Evolutionary conservation across 208 protist genomes (phyloP).

Genomic region (Crithidia brevicula): DNA sequence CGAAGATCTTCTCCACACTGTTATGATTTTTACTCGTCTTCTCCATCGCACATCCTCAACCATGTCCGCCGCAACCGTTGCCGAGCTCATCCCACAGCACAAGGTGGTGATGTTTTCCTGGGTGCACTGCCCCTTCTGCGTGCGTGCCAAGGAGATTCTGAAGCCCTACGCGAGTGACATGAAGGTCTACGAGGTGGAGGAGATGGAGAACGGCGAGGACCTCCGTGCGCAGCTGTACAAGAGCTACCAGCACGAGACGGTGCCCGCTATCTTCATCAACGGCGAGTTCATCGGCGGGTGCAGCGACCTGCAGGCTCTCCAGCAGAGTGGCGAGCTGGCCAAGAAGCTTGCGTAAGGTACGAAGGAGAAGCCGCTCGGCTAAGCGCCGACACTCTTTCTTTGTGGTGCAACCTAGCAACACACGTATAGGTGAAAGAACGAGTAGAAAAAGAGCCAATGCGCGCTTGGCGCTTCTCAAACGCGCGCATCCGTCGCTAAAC

Average conservation of each 20-base stretch:
- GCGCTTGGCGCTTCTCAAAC: too few species aligned
- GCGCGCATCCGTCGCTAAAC: too few species aligned
- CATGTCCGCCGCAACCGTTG: slow-evolving; percentile 39
- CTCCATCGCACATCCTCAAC: background rate
- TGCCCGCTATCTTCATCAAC: slow-evolving; percentile 84
- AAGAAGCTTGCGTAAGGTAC: slow-evolving; percentile 49
- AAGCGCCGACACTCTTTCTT: too few species aligned
- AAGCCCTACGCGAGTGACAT: slow-evolving; percentile 46
- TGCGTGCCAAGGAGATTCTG: slow-evolving; percentile 63
- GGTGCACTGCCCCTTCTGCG: slow-evolving; percentile 70
- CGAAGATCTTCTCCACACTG: too few species aligned
- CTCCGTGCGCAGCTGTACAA: slow-evolving; percentile 51
- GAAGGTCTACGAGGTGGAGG: slow-evolving; percentile 59
- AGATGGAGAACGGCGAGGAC: slow-evolving; percentile 60
- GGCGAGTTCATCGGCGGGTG: slow-evolving; percentile 78
- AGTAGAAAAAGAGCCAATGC: too few species aligned
- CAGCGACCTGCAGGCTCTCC: slow-evolving; percentile 46
- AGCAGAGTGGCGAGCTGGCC: slow-evolving; percentile 53
- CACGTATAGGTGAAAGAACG: too few species aligned
- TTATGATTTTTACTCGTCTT: slow-evolving; percentile 2
- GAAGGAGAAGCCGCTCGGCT: too few species aligned
- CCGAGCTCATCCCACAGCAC: slow-evolving; percentile 42
- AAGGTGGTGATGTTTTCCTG: slow-evolving; percentile 77
- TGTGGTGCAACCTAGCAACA: too few species aligned
- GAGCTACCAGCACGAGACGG: slow-evolving; percentile 67